Conservation (phyloP, 78 protist species). For the Monosiga brevicollis region DNA sequence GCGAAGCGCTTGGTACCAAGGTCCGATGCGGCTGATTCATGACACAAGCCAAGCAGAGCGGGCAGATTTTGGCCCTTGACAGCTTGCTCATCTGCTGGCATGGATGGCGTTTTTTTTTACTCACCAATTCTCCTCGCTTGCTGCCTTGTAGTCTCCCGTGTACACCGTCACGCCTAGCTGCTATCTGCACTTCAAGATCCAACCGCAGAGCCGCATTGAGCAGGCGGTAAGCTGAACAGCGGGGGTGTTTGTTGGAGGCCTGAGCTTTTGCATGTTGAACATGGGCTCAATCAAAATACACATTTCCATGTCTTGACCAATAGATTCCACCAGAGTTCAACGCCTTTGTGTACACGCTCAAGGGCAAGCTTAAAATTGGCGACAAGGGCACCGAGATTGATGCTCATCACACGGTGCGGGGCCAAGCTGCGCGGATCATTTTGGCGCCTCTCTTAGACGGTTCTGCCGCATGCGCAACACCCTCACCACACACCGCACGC, state of each 20-base stretch:
- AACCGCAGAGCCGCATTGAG: background rate
- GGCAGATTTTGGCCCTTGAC: background rate
- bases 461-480: background rate
- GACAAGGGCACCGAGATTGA: background rate
- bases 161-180: background rate
- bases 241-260: background rate
- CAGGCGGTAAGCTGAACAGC: background rate
- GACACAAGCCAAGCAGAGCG: background rate
- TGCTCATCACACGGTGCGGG: background rate
- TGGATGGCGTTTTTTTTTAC: no score
- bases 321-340: background rate
- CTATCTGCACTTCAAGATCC: slow-evolving; percentile 4
- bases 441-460: background rate
- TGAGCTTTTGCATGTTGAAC: background rate
- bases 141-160: background rate
- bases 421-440: background rate
- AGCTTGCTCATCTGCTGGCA: background rate
- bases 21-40: background rate
- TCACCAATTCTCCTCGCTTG: no score
- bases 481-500: background rate
- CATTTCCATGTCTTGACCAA: background rate
- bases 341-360: background rate
- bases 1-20: background rate
- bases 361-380: background rate
- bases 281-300: background rate